These are phyloP conservation scores for Xylaria sp. DNA, from an alignment of 2,329 filamentous ascomycete genomes.

Conservation along the genomic window DNA sequence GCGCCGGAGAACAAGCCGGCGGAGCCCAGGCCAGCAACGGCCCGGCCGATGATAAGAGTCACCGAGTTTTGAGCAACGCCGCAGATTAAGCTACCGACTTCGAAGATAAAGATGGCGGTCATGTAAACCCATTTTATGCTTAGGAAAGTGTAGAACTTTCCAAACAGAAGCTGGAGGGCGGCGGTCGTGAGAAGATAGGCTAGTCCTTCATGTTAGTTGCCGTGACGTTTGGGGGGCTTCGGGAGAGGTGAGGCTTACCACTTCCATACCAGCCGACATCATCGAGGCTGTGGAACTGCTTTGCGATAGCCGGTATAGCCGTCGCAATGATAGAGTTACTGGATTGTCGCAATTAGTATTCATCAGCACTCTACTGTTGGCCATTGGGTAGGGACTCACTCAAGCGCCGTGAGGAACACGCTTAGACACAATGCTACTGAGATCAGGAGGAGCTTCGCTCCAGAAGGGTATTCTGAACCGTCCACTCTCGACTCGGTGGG, in stretches of 20 bases:
- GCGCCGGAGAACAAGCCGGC: constrained; percentile 57
- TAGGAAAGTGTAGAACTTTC: constrained; percentile 56
- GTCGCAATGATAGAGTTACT: constrained; percentile 55
- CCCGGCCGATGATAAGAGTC: constrained; percentile 47
- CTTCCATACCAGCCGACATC: constrained; percentile 63
- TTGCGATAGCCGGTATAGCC: constrained; percentile 56
- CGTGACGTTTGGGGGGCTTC: neutral
- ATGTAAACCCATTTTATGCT: constrained; percentile 54
- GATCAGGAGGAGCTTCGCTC: constrained; percentile 53
- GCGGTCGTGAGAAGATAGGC: constrained; percentile 55
- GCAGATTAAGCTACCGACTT: constrained; percentile 55
- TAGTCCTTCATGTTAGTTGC: constrained; percentile 23
- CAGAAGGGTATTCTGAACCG: constrained; percentile 53
- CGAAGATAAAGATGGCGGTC: constrained; percentile 53
- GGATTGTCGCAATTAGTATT: constrained; percentile 35
- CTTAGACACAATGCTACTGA: constrained; percentile 57
- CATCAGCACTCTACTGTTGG: neutral
- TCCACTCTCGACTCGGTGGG: constrained; percentile 52
- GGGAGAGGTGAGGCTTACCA: constrained; percentile 36
- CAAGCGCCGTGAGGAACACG: constrained; percentile 58
- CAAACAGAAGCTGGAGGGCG: constrained; percentile 53
- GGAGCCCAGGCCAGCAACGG: constrained; percentile 50
- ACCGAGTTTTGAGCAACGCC: constrained; percentile 47
- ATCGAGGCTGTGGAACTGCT: constrained; percentile 54
- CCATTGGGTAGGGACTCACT: constrained; percentile 45